phyloP scores from a whole-genome alignment of 768 basidiomycete genomes.

The Psilocybe subaeruginosa region DNA sequence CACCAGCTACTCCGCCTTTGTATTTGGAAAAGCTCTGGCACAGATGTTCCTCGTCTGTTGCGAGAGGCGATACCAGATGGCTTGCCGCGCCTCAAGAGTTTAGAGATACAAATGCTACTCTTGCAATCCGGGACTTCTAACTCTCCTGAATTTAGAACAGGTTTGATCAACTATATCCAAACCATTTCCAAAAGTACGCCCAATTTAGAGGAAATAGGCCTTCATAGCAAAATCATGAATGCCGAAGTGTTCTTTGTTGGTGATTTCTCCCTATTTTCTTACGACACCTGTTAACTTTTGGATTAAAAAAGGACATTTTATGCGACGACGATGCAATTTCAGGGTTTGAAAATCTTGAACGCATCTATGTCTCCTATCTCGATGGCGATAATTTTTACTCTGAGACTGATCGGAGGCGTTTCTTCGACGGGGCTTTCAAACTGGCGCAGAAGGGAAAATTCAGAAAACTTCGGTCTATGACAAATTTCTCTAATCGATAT shows the following conservation, averaged over 20 bases:
- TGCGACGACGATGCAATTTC: background rate
- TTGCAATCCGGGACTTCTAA: background rate
- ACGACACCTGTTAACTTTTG: no score
- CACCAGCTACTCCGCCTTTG: background rate
- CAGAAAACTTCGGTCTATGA: background rate
- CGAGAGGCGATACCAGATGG: background rate
- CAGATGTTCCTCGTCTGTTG: background rate
- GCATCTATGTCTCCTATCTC: background rate
- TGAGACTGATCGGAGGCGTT: background rate
- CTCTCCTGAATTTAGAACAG: background rate
- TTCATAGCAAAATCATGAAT: background rate
- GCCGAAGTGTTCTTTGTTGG: background rate
- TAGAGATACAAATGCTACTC: background rate
- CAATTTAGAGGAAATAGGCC: background rate
- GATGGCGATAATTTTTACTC: background rate
- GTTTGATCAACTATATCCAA: background rate
- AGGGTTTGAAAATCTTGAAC: background rate
- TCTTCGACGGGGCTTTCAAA: background rate
- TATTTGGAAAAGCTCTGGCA: background rate
- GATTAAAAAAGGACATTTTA: background rate
- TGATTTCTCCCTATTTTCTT: background rate
- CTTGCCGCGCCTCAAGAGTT: background rate
- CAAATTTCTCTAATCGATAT: background rate
- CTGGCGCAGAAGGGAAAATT: background rate
- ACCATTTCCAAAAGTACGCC: background rate